Conservation (phyloP, 805 yeast species). For the Lipomyces mesembrius region DNA sequence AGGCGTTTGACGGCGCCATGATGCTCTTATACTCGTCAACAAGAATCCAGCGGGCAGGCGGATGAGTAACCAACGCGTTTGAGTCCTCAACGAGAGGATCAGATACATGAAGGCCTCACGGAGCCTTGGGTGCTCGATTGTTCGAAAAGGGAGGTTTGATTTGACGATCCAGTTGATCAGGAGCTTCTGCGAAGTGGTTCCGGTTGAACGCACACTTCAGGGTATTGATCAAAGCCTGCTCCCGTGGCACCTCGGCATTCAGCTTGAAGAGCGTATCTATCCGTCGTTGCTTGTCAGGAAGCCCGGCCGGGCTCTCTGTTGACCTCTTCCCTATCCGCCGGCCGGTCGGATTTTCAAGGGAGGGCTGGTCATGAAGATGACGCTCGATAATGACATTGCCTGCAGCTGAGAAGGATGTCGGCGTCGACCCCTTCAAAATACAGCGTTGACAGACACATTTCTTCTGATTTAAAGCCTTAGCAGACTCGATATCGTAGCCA, state of each 20-base stretch:
- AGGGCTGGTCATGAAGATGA: too few relatives aligned
- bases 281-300: too few relatives aligned
- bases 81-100: slow-evolving; percentile 6
- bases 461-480: neutral
- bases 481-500: slow-evolving; percentile 7
- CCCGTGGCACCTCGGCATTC: too few relatives aligned
- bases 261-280: too few relatives aligned
- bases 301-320: too few relatives aligned
- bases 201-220: too few relatives aligned
- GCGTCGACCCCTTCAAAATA: slow-evolving; percentile 2
- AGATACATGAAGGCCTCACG: slow-evolving; percentile 1
- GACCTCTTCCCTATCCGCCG: too few relatives aligned
- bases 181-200: too few relatives aligned
- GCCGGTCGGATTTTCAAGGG: too few relatives aligned
- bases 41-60: neutral
- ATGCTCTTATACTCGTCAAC: slow-evolving; percentile 7
- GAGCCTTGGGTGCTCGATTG: slow-evolving; percentile 8
- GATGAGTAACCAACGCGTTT: slow-evolving; percentile 7
- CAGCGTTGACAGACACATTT: slow-evolving; percentile 5
- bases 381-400: too few relatives aligned
- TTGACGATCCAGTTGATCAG: slow-evolving; percentile 5
- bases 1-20: neutral
- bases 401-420: too few relatives aligned
- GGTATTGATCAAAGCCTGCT: too few relatives aligned
- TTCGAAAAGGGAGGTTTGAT: slow-evolving; percentile 7